These are phyloP conservation scores for Aspergillus proliferans DNA, from an alignment of 2,329 filamentous ascomycete genomes.

Conservation along the genomic window DNA sequence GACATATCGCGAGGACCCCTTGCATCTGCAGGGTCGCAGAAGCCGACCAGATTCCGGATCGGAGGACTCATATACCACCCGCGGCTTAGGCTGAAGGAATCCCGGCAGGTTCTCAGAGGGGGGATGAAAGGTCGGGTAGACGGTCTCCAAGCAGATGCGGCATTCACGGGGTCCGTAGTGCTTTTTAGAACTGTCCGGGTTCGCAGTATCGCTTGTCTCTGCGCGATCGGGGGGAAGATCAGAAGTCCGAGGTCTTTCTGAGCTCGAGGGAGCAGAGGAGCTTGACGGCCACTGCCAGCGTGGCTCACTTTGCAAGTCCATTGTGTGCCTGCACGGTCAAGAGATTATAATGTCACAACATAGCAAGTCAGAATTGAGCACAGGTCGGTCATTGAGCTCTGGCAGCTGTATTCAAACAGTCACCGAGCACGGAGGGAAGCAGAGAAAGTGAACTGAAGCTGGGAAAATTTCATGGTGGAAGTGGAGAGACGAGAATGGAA, in stretches of 20 bases:
- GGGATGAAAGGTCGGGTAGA: conserved; percentile 55
- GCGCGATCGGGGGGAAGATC: conserved; percentile 8
- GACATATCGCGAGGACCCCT: conserved; percentile 86
- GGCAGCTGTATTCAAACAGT: not conserved
- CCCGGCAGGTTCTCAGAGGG: conserved; percentile 50
- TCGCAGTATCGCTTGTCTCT: conserved; percentile 7
- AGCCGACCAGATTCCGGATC: conserved; percentile 69
- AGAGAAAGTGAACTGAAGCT: conserved; percentile 8
- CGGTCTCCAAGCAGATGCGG: conserved; percentile 78
- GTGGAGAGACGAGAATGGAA: conserved; percentile 5
- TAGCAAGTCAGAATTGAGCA: not conserved
- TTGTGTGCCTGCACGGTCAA: conserved; percentile 5
- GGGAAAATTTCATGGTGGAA: conserved; percentile 8
- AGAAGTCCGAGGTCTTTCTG: conserved; percentile 5
- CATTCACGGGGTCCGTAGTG: conserved; percentile 70
- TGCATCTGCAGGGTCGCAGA: conserved; percentile 86
- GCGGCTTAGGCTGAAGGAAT: conserved; percentile 51
- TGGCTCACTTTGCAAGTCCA: conserved; percentile 18
- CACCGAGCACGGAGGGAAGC: conserved; percentile 5
- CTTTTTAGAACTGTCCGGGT: conserved; percentile 25
- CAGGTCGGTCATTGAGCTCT: conserved; percentile 13
- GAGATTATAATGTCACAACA: conserved; percentile 7
- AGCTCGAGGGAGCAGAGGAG: conserved; percentile 5
- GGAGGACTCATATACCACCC: conserved; percentile 66
- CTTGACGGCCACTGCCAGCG: conserved; percentile 20